Base-by-base conservation (phyloP, 2,329 filamentous ascomycete genomes). In the Penicillium psychrosexuale region DNA sequence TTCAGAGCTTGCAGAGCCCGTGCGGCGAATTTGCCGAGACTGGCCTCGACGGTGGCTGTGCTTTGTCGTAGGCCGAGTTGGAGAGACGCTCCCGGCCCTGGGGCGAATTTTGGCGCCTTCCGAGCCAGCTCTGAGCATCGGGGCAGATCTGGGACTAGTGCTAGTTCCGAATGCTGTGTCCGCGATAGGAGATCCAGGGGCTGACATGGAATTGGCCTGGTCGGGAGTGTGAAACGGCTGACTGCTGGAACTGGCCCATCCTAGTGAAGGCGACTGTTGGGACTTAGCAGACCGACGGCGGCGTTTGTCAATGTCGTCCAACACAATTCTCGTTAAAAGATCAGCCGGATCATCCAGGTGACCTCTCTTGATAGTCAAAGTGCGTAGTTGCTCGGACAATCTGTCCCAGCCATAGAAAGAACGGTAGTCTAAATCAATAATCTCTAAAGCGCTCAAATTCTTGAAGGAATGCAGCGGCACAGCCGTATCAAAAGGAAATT, bases 341-440 rank as follows among this genome's bases (percentile, higher is more conserved):
- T 97, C 94, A 17, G 88, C 87, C 3, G 91, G 91, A 68, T 99
- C 92, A 60, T 97, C 91, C 42, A 99, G 81, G 60, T 87, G 86
- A 52, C 90, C 93, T 63, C 91, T 86, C 76, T 91, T 96, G 61
- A 99, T 80, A 2, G 90, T 94, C 61, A 99, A 80, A 59, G 91
- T 95, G 56, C 91, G 87, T 59, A 99, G 78, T 72, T 97, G 92
- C 69, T 99, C 94, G 8, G 94, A 89, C 53, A 97, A 77, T 55
- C 89, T 86, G 71, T 99, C 93, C 94, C 94, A 99, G 55, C 94
- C 94, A 74, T 91, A 96, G 76, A 97, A 97, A 66, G 96, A 92
- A 58, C 94, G 86, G 70, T 96, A 97, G 74, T 99, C 94, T 69
- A 97, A 88, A 75, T 95, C 92, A 76, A 88, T 92, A 50, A 99